Percentiles rank a stretch among this genome's conserved stretches.
Conservation (phyloP, 805 yeast species). For the Teunomyces funiuensis region DNA sequence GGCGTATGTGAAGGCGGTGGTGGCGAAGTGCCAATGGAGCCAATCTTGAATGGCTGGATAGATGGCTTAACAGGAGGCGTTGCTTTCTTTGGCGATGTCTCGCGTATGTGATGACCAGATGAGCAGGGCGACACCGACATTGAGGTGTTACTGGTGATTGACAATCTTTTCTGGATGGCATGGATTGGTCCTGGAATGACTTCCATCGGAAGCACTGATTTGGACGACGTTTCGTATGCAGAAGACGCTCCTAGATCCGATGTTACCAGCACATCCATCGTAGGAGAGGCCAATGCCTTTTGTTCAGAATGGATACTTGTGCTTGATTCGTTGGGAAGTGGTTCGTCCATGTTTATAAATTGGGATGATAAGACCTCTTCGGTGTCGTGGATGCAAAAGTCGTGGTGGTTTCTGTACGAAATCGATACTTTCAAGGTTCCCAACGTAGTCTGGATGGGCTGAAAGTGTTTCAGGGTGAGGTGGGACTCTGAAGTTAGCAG, state of each 20-base stretch:
- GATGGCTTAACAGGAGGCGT: slow-evolving; percentile 27
- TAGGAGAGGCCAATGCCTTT: not conserved
- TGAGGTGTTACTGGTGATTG: slow-evolving; percentile 13
- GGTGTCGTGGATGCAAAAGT: slow-evolving; percentile 64
- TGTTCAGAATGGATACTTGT: not conserved
- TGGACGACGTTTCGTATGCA: not conserved
- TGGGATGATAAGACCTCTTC: slow-evolving; percentile 64
- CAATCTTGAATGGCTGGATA: slow-evolving; percentile 63
- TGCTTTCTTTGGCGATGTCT: slow-evolving; percentile 9
- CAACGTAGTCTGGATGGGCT: slow-evolving; percentile 70
- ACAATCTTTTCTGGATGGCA: slow-evolving; percentile 12
- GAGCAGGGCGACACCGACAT: slow-evolving; percentile 30
- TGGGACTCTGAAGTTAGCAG: slow-evolving; percentile 44
- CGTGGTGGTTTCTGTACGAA: slow-evolving; percentile 71
- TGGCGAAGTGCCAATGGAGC: slow-evolving; percentile 51
- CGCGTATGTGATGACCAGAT: slow-evolving; percentile 7
- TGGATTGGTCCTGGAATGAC: not conserved
- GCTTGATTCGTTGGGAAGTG: not conserved
- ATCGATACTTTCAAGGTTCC: slow-evolving; percentile 77
- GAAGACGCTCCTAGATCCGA: not conserved
- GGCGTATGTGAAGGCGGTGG: slow-evolving; percentile 29
- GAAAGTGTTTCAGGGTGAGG: slow-evolving; percentile 59
- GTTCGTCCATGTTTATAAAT: slow-evolving; percentile 47
- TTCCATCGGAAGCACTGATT: not conserved
- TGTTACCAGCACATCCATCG: slow-evolving; percentile 4